Conservation (phyloP, 2,329 filamentous ascomycete species). For the Monilinia polystroma region DNA sequence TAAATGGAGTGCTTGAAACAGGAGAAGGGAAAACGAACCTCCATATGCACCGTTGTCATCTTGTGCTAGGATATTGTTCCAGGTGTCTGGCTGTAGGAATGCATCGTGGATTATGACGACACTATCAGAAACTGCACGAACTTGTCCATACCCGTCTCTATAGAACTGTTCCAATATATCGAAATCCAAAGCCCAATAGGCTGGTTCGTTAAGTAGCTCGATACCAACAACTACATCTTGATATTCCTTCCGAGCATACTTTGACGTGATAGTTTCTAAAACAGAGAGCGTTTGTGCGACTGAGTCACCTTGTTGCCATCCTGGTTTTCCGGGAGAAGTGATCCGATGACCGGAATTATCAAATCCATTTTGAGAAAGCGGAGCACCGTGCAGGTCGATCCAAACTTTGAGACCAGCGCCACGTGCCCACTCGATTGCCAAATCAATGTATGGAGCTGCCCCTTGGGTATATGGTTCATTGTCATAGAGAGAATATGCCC, state of each 20-base stretch:
- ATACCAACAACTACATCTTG: slow-evolving; percentile 59
- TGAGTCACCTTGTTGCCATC: slow-evolving; percentile 51
- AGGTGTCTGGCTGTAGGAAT: slow-evolving; percentile 53
- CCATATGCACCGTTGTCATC: slow-evolving; percentile 47
- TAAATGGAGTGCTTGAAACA: slow-evolving; percentile 47
- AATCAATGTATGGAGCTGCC: slow-evolving; percentile 53
- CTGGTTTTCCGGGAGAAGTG: slow-evolving; percentile 38
- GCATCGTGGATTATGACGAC: slow-evolving; percentile 59
- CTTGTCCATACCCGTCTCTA: slow-evolving; percentile 50
- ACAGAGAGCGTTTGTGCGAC: slow-evolving; percentile 53
- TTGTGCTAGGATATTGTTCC: slow-evolving; percentile 59
- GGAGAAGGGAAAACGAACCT: slow-evolving; percentile 47
- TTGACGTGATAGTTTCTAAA: slow-evolving; percentile 55
- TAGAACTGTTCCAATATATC: slow-evolving; percentile 43
- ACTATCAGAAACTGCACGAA: slow-evolving; percentile 47
- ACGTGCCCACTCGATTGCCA: slow-evolving; percentile 56
- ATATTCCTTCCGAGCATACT: slow-evolving; percentile 54
- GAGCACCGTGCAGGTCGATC: slow-evolving; percentile 58
- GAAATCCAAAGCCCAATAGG: slow-evolving; percentile 41
- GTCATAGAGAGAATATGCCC: slow-evolving; percentile 54
- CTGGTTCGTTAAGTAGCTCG: slow-evolving; percentile 56
- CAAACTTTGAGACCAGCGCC: slow-evolving; percentile 54
- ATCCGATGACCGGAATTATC: slow-evolving; percentile 59
- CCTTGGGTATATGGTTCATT: slow-evolving; percentile 53
- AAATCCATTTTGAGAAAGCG: slow-evolving; percentile 59